These are phyloP conservation scores for Exophiala viscosa DNA, from an alignment of 2,329 filamentous ascomycete genomes.

Conservation along the genomic window DNA sequence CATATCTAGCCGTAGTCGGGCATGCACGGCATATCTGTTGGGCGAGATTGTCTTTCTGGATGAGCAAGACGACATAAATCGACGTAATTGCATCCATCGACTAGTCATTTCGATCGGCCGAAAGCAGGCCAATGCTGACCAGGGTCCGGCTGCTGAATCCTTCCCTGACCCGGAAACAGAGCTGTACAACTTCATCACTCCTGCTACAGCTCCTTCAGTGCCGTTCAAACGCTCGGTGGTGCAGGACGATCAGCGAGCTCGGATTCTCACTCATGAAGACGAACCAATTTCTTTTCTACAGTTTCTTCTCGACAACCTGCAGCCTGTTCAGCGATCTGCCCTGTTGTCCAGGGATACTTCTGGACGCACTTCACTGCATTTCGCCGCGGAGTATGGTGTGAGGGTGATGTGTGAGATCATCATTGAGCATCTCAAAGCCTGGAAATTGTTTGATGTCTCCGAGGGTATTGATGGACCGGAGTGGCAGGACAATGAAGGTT, in stretches of 20 bases:
- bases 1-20: conserved; percentile 69
- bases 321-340: conserved; percentile 62
- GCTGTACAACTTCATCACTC: conserved; percentile 71
- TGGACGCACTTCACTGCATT: conserved; percentile 82
- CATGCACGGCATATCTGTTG: conserved; percentile 69
- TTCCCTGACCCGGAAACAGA: conserved; percentile 51
- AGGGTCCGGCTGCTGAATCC: conserved; percentile 52
- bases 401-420: conserved; percentile 84
- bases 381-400: conserved; percentile 91
- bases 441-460: conserved; percentile 79
- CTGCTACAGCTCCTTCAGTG: conserved; percentile 65
- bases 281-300: conserved; percentile 67
- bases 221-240: conserved; percentile 60
- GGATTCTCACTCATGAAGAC: conserved; percentile 65
- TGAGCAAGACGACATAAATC: conserved; percentile 88
- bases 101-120: conserved; percentile 89
- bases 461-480: conserved; percentile 79
- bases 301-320: conserved; percentile 65
- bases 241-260: conserved; percentile 60
- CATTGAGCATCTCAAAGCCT: conserved; percentile 82
- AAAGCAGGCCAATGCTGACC: conserved; percentile 55
- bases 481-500: conserved; percentile 92
- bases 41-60: conserved; percentile 67
- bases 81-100: conserved; percentile 87
- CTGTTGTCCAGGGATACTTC: conserved; percentile 70